Base-by-base conservation (phyloP, 163 green algal species). In the Volvox carteri region DNA sequence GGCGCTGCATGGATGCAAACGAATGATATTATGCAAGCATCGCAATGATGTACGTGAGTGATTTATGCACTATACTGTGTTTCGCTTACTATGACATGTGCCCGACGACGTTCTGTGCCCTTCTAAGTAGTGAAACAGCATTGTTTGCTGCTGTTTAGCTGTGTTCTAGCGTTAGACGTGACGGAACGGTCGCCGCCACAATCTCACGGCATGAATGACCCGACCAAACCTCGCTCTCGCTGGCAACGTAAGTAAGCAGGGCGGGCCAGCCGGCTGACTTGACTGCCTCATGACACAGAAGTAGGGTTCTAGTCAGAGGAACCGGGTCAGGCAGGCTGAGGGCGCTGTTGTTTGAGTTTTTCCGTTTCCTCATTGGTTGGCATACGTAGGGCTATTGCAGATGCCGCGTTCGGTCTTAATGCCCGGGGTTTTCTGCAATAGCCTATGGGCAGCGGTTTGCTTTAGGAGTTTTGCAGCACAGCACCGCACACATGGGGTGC, bases 11-110 rank as follows among this genome's bases (percentile, higher is more conserved):
- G 58, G 58, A 86, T 78, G 78, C 60, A 48, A 87, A 87, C 80
- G 80, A 88, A 80, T 46, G 67, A 88, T 50, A 56, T 39, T 68
- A 77, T 73, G 35, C 33, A 80, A 79, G 67, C 67, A 88, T 88
- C 80, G 65, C 65, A 88, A 79, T 88, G 80, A 78, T 87, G 81
- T 88, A 77, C 65, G 81, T 88, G 81, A 88, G 65, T 88, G 65
- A 88, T 88, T 77, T 77, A 88, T 77, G 65, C 81, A 56, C 46
- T 80, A 88, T 80, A 80, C 67, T 80, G 67, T 58, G 65, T 80
- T 67, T 88, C 48, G 65, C 48, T 88, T 88, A 7, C 62, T 78
- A 87, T 87, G 80, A 87, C 62, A 30, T 67, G 52, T 85, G 77
- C 52, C 77, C 77, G 35, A 84, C 75, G 75, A 84, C 75, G 75